A percentile compares a stretch with the other conserved stretches of the same genome.
phyloP scores from a whole-genome alignment of 768 basidiomycete species.

The Pleurotus cornucopiae region DNA sequence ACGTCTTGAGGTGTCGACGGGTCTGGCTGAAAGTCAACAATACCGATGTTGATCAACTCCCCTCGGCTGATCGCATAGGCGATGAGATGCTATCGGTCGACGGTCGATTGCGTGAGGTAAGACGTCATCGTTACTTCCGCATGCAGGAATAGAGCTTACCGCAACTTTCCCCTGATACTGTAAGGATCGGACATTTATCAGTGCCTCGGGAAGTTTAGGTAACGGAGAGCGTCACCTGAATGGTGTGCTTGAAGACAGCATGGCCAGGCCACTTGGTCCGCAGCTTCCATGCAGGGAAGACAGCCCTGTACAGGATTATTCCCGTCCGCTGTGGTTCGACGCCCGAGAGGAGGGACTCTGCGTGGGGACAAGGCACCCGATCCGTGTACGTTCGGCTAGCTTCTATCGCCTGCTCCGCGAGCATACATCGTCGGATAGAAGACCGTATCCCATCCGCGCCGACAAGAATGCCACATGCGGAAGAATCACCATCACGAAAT shows the following conservation, averaged over 20 bases:
- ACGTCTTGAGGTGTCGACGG: not conserved
- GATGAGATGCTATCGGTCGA: not conserved
- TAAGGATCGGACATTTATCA: not conserved
- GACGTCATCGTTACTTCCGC: no score
- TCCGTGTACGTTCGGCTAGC: constrained; percentile 14
- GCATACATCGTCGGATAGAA: constrained; percentile 37
- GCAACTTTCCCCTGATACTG: not conserved
- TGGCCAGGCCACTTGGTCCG: not conserved
- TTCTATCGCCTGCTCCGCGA: constrained; percentile 34
- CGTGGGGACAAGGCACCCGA: constrained; percentile 25
- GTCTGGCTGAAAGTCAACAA: not conserved
- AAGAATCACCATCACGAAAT: constrained; percentile 59
- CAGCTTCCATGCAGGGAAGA: not conserved
- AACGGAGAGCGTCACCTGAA: not conserved
- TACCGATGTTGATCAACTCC: not conserved
- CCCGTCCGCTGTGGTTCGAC: constrained; percentile 59
- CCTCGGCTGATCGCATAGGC: not conserved
- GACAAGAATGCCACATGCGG: constrained; percentile 61
- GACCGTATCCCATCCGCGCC: constrained; percentile 69
- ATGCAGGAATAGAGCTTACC: no score
- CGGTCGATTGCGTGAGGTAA: no score
- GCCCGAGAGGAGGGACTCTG: constrained; percentile 30
- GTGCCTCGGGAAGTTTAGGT: not conserved
- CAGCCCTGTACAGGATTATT: constrained; percentile 40
- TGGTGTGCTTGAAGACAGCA: not conserved